A percentile compares a stretch with the other conserved stretches of the same genome.
These are phyloP conservation scores for Cetraspora pellucida DNA, from an alignment of 192 early-diverging fungal genomes.

Conservation along the genomic window DNA sequence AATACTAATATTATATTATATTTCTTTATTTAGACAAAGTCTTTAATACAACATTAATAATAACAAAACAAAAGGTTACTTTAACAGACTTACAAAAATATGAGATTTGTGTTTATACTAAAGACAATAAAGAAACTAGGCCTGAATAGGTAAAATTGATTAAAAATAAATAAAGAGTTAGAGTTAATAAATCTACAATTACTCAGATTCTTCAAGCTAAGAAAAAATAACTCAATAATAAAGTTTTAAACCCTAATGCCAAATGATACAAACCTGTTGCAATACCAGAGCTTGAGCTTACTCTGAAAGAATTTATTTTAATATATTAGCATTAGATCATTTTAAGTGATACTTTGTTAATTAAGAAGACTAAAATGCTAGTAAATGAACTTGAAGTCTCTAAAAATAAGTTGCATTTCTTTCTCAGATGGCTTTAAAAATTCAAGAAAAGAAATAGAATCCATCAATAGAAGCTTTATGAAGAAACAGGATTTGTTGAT, in stretches of 20 bases:
- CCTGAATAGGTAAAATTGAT: neutral
- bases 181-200: neutral
- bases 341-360: neutral
- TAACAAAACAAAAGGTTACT: neutral
- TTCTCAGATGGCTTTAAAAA: slow-evolving; percentile 10
- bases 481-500: slow-evolving; percentile 22
- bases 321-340: neutral
- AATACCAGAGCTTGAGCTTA: slow-evolving; percentile 2
- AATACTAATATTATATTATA: no score
- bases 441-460: slow-evolving; percentile 27
- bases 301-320: slow-evolving; percentile 23
- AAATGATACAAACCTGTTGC: neutral
- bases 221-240: neutral
- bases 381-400: neutral
- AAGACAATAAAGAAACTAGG: neutral
- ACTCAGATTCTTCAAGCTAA: neutral
- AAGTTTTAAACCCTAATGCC: neutral
- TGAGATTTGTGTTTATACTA: neutral
- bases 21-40: no score
- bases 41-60: no score
- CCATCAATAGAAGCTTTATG: slow-evolving; percentile 20
- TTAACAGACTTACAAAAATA: neutral
- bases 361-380: slow-evolving; percentile 23
- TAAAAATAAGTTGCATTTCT: slow-evolving; percentile 3
- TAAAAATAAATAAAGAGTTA: neutral